Percentiles rank a stretch among this genome's conserved stretches.
phyloP scores from a whole-genome alignment of 2,329 filamentous ascomycete species.

The Aspergillus carbonarius region DNA sequence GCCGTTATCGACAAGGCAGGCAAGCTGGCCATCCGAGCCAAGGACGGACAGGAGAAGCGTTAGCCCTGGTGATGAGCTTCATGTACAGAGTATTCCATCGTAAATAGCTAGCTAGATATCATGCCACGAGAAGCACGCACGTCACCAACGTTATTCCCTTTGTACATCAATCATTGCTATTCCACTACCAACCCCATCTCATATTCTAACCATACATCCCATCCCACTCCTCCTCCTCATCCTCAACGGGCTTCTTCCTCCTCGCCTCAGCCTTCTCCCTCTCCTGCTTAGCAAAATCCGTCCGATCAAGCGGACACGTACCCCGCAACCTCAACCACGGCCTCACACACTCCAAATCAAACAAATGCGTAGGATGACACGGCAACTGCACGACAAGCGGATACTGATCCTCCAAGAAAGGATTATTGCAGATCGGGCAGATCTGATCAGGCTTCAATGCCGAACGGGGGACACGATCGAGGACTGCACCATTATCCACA shows the following conservation, averaged over 20 bases:
- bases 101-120: background rate
- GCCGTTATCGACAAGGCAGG: conserved; percentile 45
- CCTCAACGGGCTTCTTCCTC: conserved; percentile 44
- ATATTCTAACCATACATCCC: conserved; percentile 45
- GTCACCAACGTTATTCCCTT: background rate
- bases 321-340: conserved; percentile 65
- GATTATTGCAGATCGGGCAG: conserved; percentile 62
- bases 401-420: conserved; percentile 62
- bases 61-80: background rate
- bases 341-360: conserved; percentile 64
- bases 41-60: conserved; percentile 20
- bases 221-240: conserved; percentile 51
- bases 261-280: conserved; percentile 52
- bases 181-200: background rate
- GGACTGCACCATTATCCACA: conserved; percentile 35
- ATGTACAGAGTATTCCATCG: background rate
- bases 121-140: background rate
- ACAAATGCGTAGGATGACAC: conserved; percentile 61
- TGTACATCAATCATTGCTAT: background rate
- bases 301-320: conserved; percentile 63
- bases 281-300: conserved; percentile 57
- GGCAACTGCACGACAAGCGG: conserved; percentile 64
- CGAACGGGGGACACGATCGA: conserved; percentile 60
- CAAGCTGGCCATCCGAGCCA: conserved; percentile 42
- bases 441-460: conserved; percentile 53